phyloP scores from a whole-genome alignment of 768 basidiomycete species.

The Trametes gibbosa region DNA sequence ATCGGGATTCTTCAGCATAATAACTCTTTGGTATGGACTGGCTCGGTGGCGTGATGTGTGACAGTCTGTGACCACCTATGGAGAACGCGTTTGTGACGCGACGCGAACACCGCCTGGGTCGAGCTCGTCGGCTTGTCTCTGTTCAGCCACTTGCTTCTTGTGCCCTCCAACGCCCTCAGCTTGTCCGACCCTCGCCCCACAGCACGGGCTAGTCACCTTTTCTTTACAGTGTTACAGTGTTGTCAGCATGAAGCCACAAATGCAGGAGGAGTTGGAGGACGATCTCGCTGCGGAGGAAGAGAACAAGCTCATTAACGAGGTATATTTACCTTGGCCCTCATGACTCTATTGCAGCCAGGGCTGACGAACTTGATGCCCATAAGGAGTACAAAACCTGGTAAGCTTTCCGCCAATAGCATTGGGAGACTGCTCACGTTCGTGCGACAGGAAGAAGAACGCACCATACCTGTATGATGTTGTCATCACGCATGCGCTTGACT shows the following conservation, averaged over 20 bases:
- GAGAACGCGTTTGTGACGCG: conserved; percentile 21
- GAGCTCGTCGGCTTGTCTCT: background rate
- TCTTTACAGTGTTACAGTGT: background rate
- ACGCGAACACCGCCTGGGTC: conserved; percentile 14
- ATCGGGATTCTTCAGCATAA: too few species aligned
- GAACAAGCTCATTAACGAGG: conserved; percentile 87
- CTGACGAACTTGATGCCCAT: background rate
- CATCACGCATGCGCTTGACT: conserved; percentile 95
- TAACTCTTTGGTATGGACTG: background rate
- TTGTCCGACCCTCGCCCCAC: background rate
- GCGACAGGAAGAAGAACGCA: conserved; percentile 87
- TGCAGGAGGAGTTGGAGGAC: conserved; percentile 70
- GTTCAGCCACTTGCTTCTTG: conserved; percentile 11
- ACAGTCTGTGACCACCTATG: conserved; percentile 12
- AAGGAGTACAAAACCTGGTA: conserved; percentile 89
- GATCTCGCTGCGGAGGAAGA: conserved; percentile 82
- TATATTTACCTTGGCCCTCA: conserved; percentile 31
- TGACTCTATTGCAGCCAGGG: background rate
- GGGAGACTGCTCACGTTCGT: background rate
- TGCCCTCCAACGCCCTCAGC: background rate
- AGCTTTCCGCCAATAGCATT: background rate
- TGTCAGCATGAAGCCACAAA: conserved; percentile 44
- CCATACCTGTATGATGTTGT: conserved; percentile 98
- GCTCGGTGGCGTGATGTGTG: background rate
- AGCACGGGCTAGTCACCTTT: background rate